Evolutionary conservation across 2,329 filamentous ascomycete species (phyloP).

Genomic region (Fusarium agapanthi): DNA sequence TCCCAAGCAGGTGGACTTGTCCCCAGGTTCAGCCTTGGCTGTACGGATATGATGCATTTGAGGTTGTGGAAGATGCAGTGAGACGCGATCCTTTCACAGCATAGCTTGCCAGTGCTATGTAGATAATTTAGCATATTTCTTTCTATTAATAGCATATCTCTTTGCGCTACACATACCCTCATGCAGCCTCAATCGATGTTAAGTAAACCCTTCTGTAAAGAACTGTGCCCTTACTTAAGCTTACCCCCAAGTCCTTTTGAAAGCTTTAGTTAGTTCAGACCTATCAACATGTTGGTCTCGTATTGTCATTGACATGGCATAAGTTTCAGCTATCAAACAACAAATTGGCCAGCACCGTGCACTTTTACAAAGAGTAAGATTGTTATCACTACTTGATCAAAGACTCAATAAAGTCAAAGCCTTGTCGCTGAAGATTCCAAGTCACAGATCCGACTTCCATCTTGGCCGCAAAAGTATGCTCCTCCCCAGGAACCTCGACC

Average conservation of each 20-base stretch:
- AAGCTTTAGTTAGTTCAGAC: rapidly evolving
- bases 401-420: background rate
- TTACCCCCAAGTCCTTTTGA: too few relatives aligned
- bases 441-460: background rate
- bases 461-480: background rate
- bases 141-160: too few relatives aligned
- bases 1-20: background rate
- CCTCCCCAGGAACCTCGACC: background rate
- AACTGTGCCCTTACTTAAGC: rapidly evolving
- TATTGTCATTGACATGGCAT: background rate
- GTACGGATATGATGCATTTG: background rate
- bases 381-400: background rate
- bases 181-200: too few relatives aligned
- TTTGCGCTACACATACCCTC: too few relatives aligned
- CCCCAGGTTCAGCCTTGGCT: background rate
- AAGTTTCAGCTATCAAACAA: background rate
- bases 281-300: rapidly evolving
- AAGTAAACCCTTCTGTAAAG: rapidly evolving
- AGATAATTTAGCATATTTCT: background rate
- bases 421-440: background rate
- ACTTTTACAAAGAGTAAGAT: background rate
- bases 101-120: rapidly evolving
- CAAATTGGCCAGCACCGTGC: too few relatives aligned
- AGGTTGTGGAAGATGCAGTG: background rate
- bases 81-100: background rate